phyloP scores from a whole-genome alignment of 306 rosid species.

The Oxytropis ochrocephala region DNA sequence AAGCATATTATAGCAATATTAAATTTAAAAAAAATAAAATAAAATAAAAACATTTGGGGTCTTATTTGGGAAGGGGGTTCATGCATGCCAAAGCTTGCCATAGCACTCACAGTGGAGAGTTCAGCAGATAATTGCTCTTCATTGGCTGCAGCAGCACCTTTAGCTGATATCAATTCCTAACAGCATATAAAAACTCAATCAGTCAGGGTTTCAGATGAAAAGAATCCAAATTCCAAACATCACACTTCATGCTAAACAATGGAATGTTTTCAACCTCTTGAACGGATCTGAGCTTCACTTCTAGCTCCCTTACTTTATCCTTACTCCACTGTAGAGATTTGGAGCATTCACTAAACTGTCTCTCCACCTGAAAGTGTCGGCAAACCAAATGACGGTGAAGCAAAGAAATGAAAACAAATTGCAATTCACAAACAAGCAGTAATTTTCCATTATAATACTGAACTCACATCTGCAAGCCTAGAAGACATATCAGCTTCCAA shows the following conservation, averaged over 20 bases:
- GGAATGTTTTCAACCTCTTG: slow-evolving; percentile 60
- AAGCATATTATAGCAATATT: background rate
- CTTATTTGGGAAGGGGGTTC: background rate
- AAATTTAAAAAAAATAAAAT: background rate
- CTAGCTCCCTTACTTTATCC: slow-evolving; percentile 73
- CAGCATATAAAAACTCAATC: slow-evolving; percentile 3
- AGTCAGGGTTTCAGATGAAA: background rate
- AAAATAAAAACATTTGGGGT: background rate
- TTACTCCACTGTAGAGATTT: slow-evolving; percentile 75
- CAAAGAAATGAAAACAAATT: background rate
- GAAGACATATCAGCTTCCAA: slow-evolving; percentile 66
- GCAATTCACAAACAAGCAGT: background rate
- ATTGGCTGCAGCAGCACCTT: slow-evolving; percentile 59
- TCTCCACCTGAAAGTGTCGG: slow-evolving; percentile 49
- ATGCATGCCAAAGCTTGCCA: background rate
- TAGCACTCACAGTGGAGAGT: slow-evolving; percentile 70
- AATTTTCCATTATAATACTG: background rate
- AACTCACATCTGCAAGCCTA: slow-evolving; percentile 59
- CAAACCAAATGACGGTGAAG: background rate
- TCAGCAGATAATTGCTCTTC: slow-evolving; percentile 74
- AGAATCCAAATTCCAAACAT: background rate
- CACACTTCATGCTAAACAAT: slow-evolving; percentile 1
- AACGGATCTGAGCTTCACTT: slow-evolving; percentile 47
- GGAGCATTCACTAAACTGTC: slow-evolving; percentile 66
- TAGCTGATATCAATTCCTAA: slow-evolving; percentile 64